Base-by-base conservation (phyloP, 345 rosid species). In the Lepidium didymum region DNA sequence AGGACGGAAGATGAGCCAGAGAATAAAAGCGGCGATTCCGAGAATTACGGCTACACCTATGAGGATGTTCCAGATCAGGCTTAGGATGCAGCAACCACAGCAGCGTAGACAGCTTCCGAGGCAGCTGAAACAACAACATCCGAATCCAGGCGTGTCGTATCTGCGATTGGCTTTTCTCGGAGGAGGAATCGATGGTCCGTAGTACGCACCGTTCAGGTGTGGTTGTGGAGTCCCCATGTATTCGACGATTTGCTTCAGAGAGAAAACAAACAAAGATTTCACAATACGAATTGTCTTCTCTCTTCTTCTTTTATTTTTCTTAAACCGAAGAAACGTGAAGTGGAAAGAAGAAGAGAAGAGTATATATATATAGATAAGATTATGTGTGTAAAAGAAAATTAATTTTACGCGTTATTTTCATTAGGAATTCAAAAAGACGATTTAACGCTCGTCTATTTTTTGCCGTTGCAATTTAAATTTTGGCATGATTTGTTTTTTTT, bases 1-100 rank as follows among this genome's bases (percentile, higher is more conserved):
- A 7, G 95, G 96, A 31, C 89, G 91, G 79, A 89, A 68, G 23
- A 86, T 68, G 15, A 86, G 83, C 92, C 95, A 87, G 65, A 80
- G 35, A 23, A 85, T 18, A 14, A 89, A 46, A 11, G 70, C 79
- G 10, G 77, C 56, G 1, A 80, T 40, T 62, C 81, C 87, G 13
- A 84, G 15, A 68, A 77, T 34, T 5, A 87, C 44, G 11, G 75
- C 72, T 8, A 69, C 18, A 12, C 81, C 49, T 36, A 79, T 10
- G 64, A 87, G 66, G 69, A 87, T 56, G 63, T 87, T 83, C 70
- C 78, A 35, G 65, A 92, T 43, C 56, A 81, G 61, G 62, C 64
- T 73, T 4, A 92, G 27, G 71, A 89, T 79, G 68, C 96, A 89
- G 75, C 91, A 84, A 33, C 85, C 60, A 79, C 86, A 69, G 59